Evolutionary conservation across 495 filamentous ascomycete genomes (phyloP), one percentile per base, ranked within the genome.

Genomic region (Penicillium atrosanguineum): DNA sequence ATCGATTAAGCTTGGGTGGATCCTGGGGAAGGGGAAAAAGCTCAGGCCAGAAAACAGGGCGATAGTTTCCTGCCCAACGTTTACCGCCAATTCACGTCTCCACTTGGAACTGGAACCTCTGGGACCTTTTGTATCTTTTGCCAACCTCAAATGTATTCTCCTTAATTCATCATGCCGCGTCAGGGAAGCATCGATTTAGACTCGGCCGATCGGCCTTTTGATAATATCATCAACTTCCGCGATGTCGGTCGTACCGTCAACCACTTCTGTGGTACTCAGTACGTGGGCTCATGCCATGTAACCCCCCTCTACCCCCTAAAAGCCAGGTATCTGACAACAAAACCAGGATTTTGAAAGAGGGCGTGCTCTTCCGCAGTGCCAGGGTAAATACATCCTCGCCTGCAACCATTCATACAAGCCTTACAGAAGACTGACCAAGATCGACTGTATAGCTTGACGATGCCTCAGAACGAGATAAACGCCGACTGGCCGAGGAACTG

Each of bases 191-290:
- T 73, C 23, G 70, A 72, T 58, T 69, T 75, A 42, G 70, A 65
- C 60, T 71, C 73, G n/a, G 63, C 70, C 40, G 69, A 72, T 47
- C 65, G 71, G 4, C 72, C 76, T 1, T 85, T 91, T 55, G 76
- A 87, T 46, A 83, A 77, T 38, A 82, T 93, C 54, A 74, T 88
- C 66, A 94, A 95, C 65, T 92, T 95, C 69, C 84, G 91, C 34
- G 90, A 95, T 78, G 86, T 94, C 50, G 90, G 85, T n/a, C 72
- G 77, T 49, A 84, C 83, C 12, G 74, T 92, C 51, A 94, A 94
- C 52, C 66, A 75, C 20, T 76, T 78, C 39, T 59, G 77, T 18
- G 78, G 78, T 3, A 66, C 70, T 41, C 74, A 75, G 85, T 86
- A 71, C 61, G 76, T 55, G 18, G 16, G 26, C 7, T 9, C 23